phyloP scores from a whole-genome alignment of 2,329 filamentous ascomycete species.

The Didymella arachidicola region DNA sequence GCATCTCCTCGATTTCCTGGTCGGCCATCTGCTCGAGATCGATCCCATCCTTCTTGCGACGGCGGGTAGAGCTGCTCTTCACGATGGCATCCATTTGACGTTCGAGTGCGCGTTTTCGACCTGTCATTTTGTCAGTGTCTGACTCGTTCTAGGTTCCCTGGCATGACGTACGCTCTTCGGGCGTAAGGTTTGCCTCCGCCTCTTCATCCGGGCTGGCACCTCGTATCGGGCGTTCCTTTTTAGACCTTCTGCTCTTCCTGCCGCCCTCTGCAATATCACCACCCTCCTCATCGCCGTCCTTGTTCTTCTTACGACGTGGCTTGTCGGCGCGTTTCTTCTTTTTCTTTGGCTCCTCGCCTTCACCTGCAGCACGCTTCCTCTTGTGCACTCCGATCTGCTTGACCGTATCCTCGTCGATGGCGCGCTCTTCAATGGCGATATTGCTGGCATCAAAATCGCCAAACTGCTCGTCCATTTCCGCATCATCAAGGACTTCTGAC shows the following conservation, averaged over 20 bases:
- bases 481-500: conserved; percentile 68
- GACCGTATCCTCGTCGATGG: conserved; percentile 68
- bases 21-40: conserved; percentile 92
- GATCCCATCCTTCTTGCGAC: conserved; percentile 84
- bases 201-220: conserved; percentile 63
- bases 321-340: conserved; percentile 72
- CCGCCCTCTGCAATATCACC: conserved; percentile 61
- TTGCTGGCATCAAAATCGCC: conserved; percentile 67
- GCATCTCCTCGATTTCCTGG: conserved; percentile 86
- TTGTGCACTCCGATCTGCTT: conserved; percentile 69
- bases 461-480: conserved; percentile 65
- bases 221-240: conserved; percentile 48
- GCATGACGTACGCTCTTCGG: conserved; percentile 74
- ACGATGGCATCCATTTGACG: conserved; percentile 86
- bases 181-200: conserved; percentile 79
- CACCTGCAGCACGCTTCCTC: conserved; percentile 68
- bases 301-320: conserved; percentile 60
- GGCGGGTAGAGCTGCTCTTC: conserved; percentile 78
- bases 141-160: not conserved
- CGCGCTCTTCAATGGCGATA: conserved; percentile 67
- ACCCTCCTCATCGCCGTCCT: conserved; percentile 55
- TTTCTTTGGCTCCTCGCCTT: conserved; percentile 67
- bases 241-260: conserved; percentile 61
- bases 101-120: conserved; percentile 81
- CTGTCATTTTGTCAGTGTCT: conserved; percentile 46